Evolutionary conservation across 2,329 filamentous ascomycete genomes (phyloP), one percentile per base, ranked within the genome.

Genomic region (Monosporascus sp.): DNA sequence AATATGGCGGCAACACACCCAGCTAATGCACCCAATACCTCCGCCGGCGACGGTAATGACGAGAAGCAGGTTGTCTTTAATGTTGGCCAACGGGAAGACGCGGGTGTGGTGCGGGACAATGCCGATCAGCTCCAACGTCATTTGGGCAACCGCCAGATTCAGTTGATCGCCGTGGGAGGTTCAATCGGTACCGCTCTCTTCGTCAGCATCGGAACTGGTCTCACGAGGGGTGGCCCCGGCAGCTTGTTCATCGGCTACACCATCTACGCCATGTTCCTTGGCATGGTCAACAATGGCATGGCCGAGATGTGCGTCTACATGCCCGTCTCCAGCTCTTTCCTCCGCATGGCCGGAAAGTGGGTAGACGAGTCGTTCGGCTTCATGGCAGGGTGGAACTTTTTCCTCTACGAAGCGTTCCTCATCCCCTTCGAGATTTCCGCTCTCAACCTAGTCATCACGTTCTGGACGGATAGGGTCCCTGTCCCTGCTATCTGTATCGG

Each of bases 311-410:
- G 74, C 31, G 75, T 76, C 38, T 79, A 79, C 57, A 82, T 84
- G 75, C 84, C 85, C 24, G 77, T 87, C 47, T 78, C 76, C 43
- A 83, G 84, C 57, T 80, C 80, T 2, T 87, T 86, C 64, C 79
- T 87, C 58, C 81, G 84, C 55, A 75, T 86, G 62, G 82, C 82
- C 5, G 82, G 83, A 27, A 74, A 82, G 59, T 87, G 82, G 80
- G 81, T 82, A 9, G 84, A 87, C 65, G 83, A 86, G n/a, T 76
- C 84, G 9, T 72, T 82, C 20, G 83, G 83, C 37, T 86, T 87
- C 61, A 77, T 76, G 65, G 73, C 69, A 17, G 72, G 71, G 22
- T 74, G 70, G 70, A 74, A 74, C 55, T 74, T 74, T 59, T 74
- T 74, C 52, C 61, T 74, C 22, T 74, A 72, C 59, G 70, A 74